Conservation (phyloP, 23 red algal species). For the Gracilaria domingensis region DNA sequence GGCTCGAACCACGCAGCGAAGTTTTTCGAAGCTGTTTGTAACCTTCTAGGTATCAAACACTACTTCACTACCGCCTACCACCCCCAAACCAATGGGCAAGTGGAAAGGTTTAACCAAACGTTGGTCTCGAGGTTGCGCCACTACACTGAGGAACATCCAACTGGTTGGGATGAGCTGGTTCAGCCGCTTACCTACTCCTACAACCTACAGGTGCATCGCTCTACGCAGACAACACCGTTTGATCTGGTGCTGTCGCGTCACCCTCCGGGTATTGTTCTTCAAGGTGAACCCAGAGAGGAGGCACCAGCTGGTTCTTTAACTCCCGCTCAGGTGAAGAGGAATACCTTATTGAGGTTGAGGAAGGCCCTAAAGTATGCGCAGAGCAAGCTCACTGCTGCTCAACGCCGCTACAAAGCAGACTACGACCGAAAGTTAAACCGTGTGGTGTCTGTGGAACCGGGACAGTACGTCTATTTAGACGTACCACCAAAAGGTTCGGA, state of each 20-base stretch:
- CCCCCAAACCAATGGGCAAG: conserved; percentile 44
- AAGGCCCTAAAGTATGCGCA: conserved; percentile 3
- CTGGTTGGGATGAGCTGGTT: conserved; percentile 27
- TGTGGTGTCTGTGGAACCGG: neutral
- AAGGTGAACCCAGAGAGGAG: neutral
- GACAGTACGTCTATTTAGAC: neutral
- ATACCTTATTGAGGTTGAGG: neutral
- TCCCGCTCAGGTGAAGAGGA: conserved; percentile 1
- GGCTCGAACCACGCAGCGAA: conserved; percentile 19
- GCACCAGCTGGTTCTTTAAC: conserved; percentile 8
- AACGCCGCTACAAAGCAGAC: conserved; percentile 16
- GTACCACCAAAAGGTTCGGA: neutral
- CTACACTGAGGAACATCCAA: conserved; percentile 33
- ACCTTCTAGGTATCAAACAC: conserved; percentile 18
- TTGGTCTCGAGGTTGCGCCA: neutral
- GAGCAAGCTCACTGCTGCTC: conserved; percentile 10
- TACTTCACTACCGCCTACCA: conserved; percentile 54
- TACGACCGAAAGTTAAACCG: conserved; percentile 22
- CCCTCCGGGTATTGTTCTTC: conserved; percentile 20
- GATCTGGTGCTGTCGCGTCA: conserved; percentile 39
- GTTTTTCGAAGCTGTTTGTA: conserved; percentile 44
- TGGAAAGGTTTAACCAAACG: conserved; percentile 50
- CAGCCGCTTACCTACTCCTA: conserved; percentile 25
- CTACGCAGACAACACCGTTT: conserved; percentile 17
- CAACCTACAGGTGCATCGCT: conserved; percentile 28